These are phyloP conservation scores for Neofusicoccum kwambonambiense DNA, from an alignment of 2,329 filamentous ascomycete genomes.

Conservation along the genomic window DNA sequence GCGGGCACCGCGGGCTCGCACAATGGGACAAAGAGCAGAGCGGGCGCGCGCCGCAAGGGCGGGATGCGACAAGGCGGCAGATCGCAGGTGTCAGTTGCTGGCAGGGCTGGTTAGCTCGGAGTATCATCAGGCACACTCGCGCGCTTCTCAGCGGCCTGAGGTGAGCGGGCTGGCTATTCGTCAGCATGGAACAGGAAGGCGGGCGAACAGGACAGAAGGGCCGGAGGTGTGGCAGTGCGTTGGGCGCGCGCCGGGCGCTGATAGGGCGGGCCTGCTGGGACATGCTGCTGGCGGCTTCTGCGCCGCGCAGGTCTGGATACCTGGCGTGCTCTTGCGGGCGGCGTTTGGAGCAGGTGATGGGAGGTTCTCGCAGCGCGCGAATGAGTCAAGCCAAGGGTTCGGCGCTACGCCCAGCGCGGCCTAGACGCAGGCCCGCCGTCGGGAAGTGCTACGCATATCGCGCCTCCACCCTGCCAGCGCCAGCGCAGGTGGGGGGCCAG, in stretches of 20 bases:
- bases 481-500: conserved; percentile 1
- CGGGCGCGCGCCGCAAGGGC: conserved; percentile 17
- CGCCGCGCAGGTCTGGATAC: conserved; percentile 12
- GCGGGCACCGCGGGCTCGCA: conserved; percentile 10
- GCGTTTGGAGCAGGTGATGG: conserved; percentile 15
- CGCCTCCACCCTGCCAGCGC: neutral
- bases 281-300: conserved; percentile 9
- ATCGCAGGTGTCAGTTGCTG: conserved; percentile 18
- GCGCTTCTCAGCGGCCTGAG: conserved; percentile 18
- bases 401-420: conserved; percentile 8
- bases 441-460: conserved; percentile 9
- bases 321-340: conserved; percentile 13
- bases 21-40: conserved; percentile 19
- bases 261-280: conserved; percentile 4
- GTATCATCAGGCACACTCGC: conserved; percentile 18
- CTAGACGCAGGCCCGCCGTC: neutral
- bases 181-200: conserved; percentile 14
- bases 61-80: conserved; percentile 18
- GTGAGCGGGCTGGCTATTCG: conserved; percentile 12
- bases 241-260: conserved; percentile 4
- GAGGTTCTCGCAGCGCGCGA: neutral
- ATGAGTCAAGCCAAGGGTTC: conserved; percentile 15
- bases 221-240: conserved; percentile 17
- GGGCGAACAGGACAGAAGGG: conserved; percentile 9
- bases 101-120: conserved; percentile 18